These are phyloP conservation scores for Tricholoma sp. DNA, from an alignment of 768 basidiomycete species.

Conservation along the genomic window DNA sequence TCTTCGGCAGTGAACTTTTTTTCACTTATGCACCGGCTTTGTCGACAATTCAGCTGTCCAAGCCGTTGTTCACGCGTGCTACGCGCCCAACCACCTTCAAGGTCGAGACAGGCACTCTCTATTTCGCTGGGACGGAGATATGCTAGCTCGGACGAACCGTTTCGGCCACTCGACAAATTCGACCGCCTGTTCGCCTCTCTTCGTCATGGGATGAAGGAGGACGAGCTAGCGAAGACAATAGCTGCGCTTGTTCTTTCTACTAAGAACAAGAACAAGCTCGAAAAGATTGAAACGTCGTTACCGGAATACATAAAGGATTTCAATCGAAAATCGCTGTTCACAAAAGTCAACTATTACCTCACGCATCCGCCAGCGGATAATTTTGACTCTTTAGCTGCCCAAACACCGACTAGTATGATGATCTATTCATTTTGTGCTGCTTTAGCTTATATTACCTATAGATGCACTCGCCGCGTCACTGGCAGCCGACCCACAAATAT, in stretches of 20 bases:
- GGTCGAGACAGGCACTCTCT: background rate
- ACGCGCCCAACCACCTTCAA: constrained; percentile 18
- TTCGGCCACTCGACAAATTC: constrained; percentile 11
- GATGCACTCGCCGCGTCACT: background rate
- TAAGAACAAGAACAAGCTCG: constrained; percentile 1
- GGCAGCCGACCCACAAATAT: background rate
- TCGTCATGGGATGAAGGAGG: constrained; percentile 15
- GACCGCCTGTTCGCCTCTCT: constrained; percentile 16
- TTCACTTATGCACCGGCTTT: constrained; percentile 17
- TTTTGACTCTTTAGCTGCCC: constrained; percentile 6
- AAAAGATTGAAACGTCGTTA: constrained; percentile 3
- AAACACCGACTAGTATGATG: background rate
- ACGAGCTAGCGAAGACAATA: constrained; percentile 17
- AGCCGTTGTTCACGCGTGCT: constrained; percentile 23
- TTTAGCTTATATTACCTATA: background rate
- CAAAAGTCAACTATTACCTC: constrained; percentile 9
- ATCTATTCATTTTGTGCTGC: background rate
- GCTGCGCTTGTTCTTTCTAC: constrained; percentile 15
- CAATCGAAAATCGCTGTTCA: constrained; percentile 1
- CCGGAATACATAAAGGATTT: background rate
- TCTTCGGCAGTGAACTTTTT: constrained; percentile 3
- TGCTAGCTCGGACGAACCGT: constrained; percentile 9
- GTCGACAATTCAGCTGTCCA: constrained; percentile 13
- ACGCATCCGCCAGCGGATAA: constrained; percentile 10
- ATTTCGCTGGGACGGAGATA: constrained; percentile 9